Conservation (phyloP, 768 basidiomycete genomes). For the Phaeotremella skinneri region DNA sequence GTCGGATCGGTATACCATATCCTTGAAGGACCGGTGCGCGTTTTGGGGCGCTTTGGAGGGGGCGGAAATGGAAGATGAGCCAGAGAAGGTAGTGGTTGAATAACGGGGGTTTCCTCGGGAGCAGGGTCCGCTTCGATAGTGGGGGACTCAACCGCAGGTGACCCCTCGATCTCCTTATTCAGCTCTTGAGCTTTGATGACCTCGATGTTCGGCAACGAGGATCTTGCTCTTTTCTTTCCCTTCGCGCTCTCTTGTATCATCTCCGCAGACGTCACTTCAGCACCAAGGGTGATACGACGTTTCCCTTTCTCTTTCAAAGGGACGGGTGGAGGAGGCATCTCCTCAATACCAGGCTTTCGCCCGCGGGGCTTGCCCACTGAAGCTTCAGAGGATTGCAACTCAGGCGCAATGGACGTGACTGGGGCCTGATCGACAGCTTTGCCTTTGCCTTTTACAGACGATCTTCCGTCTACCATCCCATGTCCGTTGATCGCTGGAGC, state of each 20-base stretch:
- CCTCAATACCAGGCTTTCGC: conserved; percentile 1
- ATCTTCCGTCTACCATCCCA: neutral
- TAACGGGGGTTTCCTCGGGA: conserved; percentile 12
- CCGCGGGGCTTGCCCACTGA: neutral
- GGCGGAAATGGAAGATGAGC: conserved; percentile 44
- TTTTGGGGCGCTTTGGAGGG: conserved; percentile 66
- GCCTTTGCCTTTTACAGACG: conserved; percentile 15
- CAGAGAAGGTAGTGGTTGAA: conserved; percentile 32
- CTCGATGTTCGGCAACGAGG: conserved; percentile 18
- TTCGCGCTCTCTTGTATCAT: conserved; percentile 10
- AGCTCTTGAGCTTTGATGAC: neutral
- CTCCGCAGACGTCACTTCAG: neutral
- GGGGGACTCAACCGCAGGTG: conserved; percentile 23
- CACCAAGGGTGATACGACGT: conserved; percentile 6
- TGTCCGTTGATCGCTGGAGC: neutral
- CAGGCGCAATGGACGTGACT: neutral
- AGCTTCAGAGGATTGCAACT: neutral
- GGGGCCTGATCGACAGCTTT: conserved; percentile 7
- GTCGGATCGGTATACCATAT: conserved; percentile 61
- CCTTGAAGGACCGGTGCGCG: conserved; percentile 64
- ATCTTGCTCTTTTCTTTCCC: conserved; percentile 25
- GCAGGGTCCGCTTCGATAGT: neutral
- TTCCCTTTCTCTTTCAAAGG: conserved; percentile 3
- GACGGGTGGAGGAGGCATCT: conserved; percentile 9
- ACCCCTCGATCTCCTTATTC: conserved; percentile 19